Evolutionary conservation across 2,329 filamentous ascomycete genomes (phyloP).

Genomic region (Aspergillus aculeatinus): DNA sequence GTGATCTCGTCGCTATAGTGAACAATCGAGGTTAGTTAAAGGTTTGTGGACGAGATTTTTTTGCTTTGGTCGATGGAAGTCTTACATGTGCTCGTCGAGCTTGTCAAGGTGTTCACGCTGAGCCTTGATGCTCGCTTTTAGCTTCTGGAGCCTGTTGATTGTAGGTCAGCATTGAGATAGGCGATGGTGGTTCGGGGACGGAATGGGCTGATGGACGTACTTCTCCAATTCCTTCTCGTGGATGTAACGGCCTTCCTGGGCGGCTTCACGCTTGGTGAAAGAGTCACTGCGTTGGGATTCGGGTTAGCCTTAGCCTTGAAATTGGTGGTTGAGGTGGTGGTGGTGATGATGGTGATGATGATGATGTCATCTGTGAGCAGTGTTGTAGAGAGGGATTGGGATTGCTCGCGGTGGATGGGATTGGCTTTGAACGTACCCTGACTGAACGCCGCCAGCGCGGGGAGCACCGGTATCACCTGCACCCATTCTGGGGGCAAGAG

Average conservation of each 20-base stretch:
- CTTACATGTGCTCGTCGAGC: slow-evolving; percentile 83
- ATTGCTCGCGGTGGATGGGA: not conserved
- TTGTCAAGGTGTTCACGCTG: slow-evolving; percentile 82
- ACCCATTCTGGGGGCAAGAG: slow-evolving; percentile 61
- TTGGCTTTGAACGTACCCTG: slow-evolving; percentile 35
- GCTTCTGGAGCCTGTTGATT: slow-evolving; percentile 59
- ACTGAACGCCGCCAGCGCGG: slow-evolving; percentile 34
- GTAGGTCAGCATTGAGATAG: not conserved
- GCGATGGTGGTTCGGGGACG: not conserved
- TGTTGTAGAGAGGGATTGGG: not conserved
- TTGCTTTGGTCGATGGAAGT: too few species aligned
- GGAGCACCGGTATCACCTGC: slow-evolving; percentile 67
- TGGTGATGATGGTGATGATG: not conserved
- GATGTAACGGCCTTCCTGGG: slow-evolving; percentile 81
- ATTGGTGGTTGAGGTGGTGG: not conserved
- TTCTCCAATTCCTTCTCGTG: slow-evolving; percentile 86
- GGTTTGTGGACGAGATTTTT: not conserved
- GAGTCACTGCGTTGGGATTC: slow-evolving; percentile 63
- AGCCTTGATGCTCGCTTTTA: slow-evolving; percentile 67
- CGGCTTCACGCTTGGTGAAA: slow-evolving; percentile 89
- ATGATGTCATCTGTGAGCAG: slow-evolving; percentile 20
- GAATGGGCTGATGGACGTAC: slow-evolving; percentile 39
- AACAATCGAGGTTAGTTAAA: not conserved
- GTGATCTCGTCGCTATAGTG: slow-evolving; percentile 69
- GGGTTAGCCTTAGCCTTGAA: slow-evolving; percentile 7